Conservation (phyloP, 306 rosid species). For the Carpinus viminea region DNA sequence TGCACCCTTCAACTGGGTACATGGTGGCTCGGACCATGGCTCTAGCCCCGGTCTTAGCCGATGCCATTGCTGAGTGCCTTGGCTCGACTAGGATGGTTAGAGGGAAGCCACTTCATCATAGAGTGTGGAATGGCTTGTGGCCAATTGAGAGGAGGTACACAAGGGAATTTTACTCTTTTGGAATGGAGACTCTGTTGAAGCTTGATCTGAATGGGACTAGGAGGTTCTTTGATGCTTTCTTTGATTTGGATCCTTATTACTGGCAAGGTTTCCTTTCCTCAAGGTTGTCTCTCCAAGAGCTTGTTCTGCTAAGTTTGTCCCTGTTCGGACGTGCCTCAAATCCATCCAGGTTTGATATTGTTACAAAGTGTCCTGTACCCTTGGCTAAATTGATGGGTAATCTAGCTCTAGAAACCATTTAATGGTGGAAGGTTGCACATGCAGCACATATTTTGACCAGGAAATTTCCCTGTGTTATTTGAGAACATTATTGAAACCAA, state of each 20-base stretch:
- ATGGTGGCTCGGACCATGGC: slow-evolving; percentile 74
- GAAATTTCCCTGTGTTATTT: not conserved
- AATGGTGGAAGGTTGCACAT: slow-evolving; percentile 23
- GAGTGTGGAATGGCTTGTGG: slow-evolving; percentile 80
- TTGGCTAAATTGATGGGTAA: slow-evolving; percentile 67
- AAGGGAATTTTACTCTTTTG: slow-evolving; percentile 76
- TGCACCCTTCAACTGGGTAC: slow-evolving; percentile 90
- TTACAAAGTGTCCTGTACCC: slow-evolving; percentile 76
- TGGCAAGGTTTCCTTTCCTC: slow-evolving; percentile 92
- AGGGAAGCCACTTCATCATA: slow-evolving; percentile 55
- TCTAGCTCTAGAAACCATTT: slow-evolving; percentile 54
- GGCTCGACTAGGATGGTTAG: slow-evolving; percentile 81
- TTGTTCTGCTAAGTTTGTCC: slow-evolving; percentile 51
- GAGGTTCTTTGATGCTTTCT: slow-evolving; percentile 79
- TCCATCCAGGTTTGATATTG: slow-evolving; percentile 63
- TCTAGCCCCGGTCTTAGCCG: slow-evolving; percentile 54
- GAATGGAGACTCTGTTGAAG: slow-evolving; percentile 85
- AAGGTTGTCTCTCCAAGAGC: slow-evolving; percentile 58
- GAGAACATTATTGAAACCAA: not conserved
- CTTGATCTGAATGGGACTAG: slow-evolving; percentile 75
- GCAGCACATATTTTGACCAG: not conserved
- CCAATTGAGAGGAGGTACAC: slow-evolving; percentile 53
- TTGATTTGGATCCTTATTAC: slow-evolving; percentile 63
- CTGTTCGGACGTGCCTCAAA: slow-evolving; percentile 65
- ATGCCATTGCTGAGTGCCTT: slow-evolving; percentile 62